Evolutionary conservation across 441 rosid genomes (phyloP), one percentile per base, ranked within the genome.

Genomic region (Syzygium malaccense): DNA sequence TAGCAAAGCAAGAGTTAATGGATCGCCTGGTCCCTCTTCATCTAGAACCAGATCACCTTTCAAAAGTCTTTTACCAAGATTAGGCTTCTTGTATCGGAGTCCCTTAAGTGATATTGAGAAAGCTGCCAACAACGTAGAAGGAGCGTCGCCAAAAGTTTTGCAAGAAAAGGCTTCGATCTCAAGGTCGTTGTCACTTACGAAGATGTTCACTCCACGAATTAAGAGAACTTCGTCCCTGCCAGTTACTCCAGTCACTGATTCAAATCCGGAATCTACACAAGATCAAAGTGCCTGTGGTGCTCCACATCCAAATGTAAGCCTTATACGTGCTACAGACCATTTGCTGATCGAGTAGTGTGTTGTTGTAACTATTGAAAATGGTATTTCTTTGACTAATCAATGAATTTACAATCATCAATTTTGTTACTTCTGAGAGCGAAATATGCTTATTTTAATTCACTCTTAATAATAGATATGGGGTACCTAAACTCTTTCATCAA

Each of bases 161-260:
- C 93, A 90, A 85, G 98, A 95, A 89, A 97, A 94, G 91, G 94
- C 95, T 66, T 94, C 94, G 0, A 95, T 96, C 87, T 90, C 98
- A 25, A 96, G 98, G 91, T 96, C 99, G 17, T 86, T 96, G 87
- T 98, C 99, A 56, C 94, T 98, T 75, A 87, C 98, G 15, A 97
- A 96, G 94, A 88, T 96, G 45, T 97, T 98, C 93, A 94, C 97
- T 86, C 99, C 99, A 53, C 89, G 95, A 93, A 96, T 97, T 87
- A 95, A 93, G 88, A 93, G 99, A 92, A 93, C 99, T 57, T 96
- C 99, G 6, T 98, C 99, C 12, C 93, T 98, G 30, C 99, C 99
- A 79, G 94, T 94, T 86, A 94, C 96, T 89, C 91, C 94, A 8
- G 75, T 94, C 87, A 88, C 86, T 55, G 91, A 89, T 83, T 92